These are phyloP conservation scores for Yamagishiella unicocca DNA, from an alignment of 139 green algal species.

Conservation along the genomic window DNA sequence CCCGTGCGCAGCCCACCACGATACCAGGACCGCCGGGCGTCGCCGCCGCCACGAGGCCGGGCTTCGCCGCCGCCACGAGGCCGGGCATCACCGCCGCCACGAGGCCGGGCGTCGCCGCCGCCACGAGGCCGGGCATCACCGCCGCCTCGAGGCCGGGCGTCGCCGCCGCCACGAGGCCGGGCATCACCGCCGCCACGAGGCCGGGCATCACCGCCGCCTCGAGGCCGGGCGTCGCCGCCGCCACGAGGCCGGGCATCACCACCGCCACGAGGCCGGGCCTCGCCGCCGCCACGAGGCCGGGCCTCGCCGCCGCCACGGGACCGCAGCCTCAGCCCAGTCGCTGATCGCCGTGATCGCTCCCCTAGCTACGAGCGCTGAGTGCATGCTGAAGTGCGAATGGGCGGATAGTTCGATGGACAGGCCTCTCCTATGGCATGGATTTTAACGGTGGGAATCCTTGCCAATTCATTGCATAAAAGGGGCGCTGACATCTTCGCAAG, in stretches of 20 bases:
- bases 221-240: not conserved
- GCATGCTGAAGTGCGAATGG: too few species aligned
- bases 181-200: too few species aligned
- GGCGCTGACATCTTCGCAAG: too few species aligned
- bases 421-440: too few species aligned
- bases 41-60: not conserved
- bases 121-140: too few species aligned
- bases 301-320: not conserved
- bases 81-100: not conserved
- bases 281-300: not conserved
- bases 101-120: not conserved
- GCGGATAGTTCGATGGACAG: too few species aligned
- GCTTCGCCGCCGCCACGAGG: too few species aligned
- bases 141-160: too few species aligned
- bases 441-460: too few species aligned
- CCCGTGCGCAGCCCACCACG: conserved; percentile 31
- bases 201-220: not conserved
- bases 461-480: too few species aligned
- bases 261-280: too few species aligned
- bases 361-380: conserved; percentile 44
- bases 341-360: conserved; percentile 23
- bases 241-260: too few species aligned
- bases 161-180: not conserved
- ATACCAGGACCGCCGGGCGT: conserved; percentile 8
- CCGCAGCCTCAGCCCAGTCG: conserved; percentile 31